phyloP scores from a whole-genome alignment of 2,329 filamentous ascomycete species.

The Fusarium begoniae region DNA sequence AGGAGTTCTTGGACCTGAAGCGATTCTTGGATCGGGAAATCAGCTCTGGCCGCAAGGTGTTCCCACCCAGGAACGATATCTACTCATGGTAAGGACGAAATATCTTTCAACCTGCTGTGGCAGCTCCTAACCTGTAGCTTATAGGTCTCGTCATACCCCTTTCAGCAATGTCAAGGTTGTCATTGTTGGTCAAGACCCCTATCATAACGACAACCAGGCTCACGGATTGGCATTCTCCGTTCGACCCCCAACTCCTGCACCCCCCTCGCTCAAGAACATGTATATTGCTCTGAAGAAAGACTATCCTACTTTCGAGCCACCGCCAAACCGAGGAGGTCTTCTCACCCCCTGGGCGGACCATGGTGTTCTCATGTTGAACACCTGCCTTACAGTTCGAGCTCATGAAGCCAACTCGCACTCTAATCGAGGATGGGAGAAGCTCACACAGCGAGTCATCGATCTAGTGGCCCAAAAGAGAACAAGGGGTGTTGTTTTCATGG shows the following conservation, averaged over 20 bases:
- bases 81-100: constrained; percentile 81
- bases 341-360: constrained; percentile 94
- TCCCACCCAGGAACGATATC: constrained; percentile 86
- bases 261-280: constrained; percentile 92
- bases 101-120: neutral
- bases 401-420: constrained; percentile 88
- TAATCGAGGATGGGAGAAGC: constrained; percentile 88
- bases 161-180: constrained; percentile 90
- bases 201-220: constrained; percentile 95
- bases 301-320: constrained; percentile 81
- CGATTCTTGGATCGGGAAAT: constrained; percentile 84
- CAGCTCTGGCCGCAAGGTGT: constrained; percentile 78
- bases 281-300: constrained; percentile 89
- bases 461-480: constrained; percentile 80
- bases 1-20: constrained; percentile 89
- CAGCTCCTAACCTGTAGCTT: constrained; percentile 22
- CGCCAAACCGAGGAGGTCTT: constrained; percentile 81
- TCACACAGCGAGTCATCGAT: constrained; percentile 93
- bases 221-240: constrained; percentile 97
- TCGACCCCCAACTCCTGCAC: constrained; percentile 85
- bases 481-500: constrained; percentile 90
- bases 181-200: constrained; percentile 95
- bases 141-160: constrained; percentile 94
- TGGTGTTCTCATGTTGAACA: constrained; percentile 93
- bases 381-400: constrained; percentile 90